These are phyloP conservation scores for Phycomyces nitens DNA, from an alignment of 192 early-diverging fungal species.

Conservation along the genomic window DNA sequence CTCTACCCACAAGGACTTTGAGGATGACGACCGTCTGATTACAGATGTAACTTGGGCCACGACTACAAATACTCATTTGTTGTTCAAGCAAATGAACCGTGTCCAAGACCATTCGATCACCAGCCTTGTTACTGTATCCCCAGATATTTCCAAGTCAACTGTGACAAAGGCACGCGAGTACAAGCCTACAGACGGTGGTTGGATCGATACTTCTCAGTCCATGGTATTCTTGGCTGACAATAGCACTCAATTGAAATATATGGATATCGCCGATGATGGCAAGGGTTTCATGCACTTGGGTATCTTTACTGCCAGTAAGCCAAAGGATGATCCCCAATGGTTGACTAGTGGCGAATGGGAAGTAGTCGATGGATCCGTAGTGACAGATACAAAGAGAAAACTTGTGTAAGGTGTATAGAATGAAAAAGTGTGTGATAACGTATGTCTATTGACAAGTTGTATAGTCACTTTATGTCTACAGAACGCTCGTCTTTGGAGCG, in stretches of 20 bases:
- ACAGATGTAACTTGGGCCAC: slow-evolving; percentile 82
- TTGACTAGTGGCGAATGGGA: slow-evolving; percentile 71
- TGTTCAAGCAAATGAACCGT: slow-evolving; percentile 84
- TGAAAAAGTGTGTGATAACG: background rate
- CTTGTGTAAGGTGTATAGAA: slow-evolving; percentile 38
- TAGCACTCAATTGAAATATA: slow-evolving; percentile 46
- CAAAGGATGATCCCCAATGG: slow-evolving; percentile 19
- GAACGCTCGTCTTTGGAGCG: slow-evolving; percentile 39
- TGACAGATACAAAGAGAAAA: slow-evolving; percentile 37
- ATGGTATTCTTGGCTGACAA: slow-evolving; percentile 19
- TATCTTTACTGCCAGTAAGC: slow-evolving; percentile 44
- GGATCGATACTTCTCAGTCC: slow-evolving; percentile 61
- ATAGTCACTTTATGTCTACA: slow-evolving; percentile 34
- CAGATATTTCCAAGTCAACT: background rate
- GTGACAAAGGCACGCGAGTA: slow-evolving; percentile 54
- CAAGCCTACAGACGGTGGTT: slow-evolving; percentile 67
- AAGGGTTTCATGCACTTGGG: slow-evolving; percentile 71
- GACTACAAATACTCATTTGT: slow-evolving; percentile 50
- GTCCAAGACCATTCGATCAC: slow-evolving; percentile 84
- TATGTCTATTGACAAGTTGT: background rate
- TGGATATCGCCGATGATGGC: slow-evolving; percentile 58
- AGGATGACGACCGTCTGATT: slow-evolving; percentile 70
- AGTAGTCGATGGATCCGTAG: slow-evolving; percentile 48
- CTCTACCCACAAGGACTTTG: slow-evolving; percentile 39
- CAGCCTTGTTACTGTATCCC: slow-evolving; percentile 49